Percentiles rank a stretch among this genome's conserved stretches.
phyloP scores from a whole-genome alignment of 805 yeast species.

The Spathaspora arborariae region DNA sequence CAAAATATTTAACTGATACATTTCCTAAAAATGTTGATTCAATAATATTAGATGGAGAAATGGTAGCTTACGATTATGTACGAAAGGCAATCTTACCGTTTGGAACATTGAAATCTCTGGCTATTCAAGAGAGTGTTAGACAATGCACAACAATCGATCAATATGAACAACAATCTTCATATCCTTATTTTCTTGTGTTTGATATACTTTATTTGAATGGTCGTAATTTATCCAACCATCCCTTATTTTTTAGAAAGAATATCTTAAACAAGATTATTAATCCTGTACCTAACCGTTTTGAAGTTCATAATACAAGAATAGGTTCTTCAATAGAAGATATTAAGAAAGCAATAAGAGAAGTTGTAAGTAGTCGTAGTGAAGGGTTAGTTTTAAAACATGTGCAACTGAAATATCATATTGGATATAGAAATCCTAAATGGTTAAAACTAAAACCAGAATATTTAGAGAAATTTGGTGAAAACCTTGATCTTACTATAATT shows the following conservation, averaged over 20 bases:
- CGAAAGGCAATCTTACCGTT: slow-evolving; percentile 63
- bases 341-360: slow-evolving; percentile 49
- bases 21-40: slow-evolving; percentile 35
- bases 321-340: slow-evolving; percentile 52
- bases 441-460: slow-evolving; percentile 90
- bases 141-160: slow-evolving; percentile 35
- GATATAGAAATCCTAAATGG: slow-evolving; percentile 61
- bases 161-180: slow-evolving; percentile 27
- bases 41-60: slow-evolving; percentile 80
- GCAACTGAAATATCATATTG: slow-evolving; percentile 51
- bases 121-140: slow-evolving; percentile 48
- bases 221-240: slow-evolving; percentile 47
- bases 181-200: slow-evolving; percentile 63
- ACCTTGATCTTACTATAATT: slow-evolving; percentile 72
- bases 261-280: slow-evolving; percentile 44
- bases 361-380: slow-evolving; percentile 65
- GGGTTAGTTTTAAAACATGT: slow-evolving; percentile 78
- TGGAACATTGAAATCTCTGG: slow-evolving; percentile 73
- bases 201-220: slow-evolving; percentile 76
- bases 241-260: slow-evolving; percentile 54
- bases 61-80: slow-evolving; percentile 79
- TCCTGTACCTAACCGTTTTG: slow-evolving; percentile 47
- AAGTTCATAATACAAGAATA: slow-evolving; percentile 38
- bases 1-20: slow-evolving; percentile 45
- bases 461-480: slow-evolving; percentile 80